A percentile compares a stretch with the other conserved stretches of the same genome.
These are phyloP conservation scores for Solanum medicagineum DNA, from an alignment of 257 asterid genomes.

Conservation along the genomic window DNA sequence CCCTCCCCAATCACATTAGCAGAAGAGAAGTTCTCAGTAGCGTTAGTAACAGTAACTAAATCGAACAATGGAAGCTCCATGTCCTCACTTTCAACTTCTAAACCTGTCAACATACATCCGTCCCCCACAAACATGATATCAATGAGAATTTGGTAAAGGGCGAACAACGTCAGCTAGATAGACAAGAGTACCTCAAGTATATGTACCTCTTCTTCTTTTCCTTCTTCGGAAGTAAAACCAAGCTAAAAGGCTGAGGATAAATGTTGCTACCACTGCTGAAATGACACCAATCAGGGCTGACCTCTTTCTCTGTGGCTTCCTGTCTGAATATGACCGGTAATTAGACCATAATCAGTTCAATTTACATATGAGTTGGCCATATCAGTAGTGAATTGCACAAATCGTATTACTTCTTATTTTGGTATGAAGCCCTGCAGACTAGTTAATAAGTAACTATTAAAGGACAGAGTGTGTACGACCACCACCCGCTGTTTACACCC, in stretches of 20 bases:
- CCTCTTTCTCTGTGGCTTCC: not conserved
- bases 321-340: not conserved
- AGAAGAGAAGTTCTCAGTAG: not conserved
- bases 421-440: not conserved
- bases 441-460: not conserved
- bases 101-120: not conserved
- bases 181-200: not conserved
- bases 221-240: not conserved
- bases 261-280: not conserved
- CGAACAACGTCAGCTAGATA: not conserved
- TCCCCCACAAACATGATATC: not conserved
- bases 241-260: not conserved
- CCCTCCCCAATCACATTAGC: conserved; percentile 9
- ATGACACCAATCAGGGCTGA: not conserved
- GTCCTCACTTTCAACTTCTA: not conserved
- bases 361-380: not conserved
- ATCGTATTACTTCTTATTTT: not conserved
- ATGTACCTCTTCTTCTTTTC: not conserved
- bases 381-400: not conserved
- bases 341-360: not conserved
- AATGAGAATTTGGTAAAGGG: not conserved
- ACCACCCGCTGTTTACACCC: not conserved
- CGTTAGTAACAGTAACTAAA: not conserved
- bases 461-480: not conserved
- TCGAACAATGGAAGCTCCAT: conserved; percentile 4